Conservation (phyloP, 768 basidiomycete genomes). For the Suillus lakei region DNA sequence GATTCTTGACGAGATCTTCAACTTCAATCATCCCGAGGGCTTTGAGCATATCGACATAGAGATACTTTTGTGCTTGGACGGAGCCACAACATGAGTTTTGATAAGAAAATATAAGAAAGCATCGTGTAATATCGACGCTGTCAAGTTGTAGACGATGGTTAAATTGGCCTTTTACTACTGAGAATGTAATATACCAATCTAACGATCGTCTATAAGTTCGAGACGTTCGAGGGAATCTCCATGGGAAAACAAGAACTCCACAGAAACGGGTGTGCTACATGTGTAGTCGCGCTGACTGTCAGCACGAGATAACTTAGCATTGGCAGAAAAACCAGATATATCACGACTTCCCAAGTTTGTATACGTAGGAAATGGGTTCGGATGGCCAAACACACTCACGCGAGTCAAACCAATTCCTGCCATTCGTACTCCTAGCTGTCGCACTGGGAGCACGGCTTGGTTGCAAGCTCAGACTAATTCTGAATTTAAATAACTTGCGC, state of each 20-base stretch:
- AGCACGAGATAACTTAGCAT: too few species aligned
- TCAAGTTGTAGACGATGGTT: background rate
- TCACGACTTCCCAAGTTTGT: background rate
- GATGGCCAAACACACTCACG: background rate
- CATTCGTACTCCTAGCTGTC: conserved; percentile 53
- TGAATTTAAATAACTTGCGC: conserved; percentile 72
- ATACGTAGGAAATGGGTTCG: conserved; percentile 46
- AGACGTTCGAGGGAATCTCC: background rate
- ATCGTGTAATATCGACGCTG: background rate
- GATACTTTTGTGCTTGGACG: background rate
- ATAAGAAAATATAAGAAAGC: too few species aligned
- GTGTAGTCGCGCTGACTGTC: background rate
- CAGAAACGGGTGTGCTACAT: background rate
- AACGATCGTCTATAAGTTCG: background rate
- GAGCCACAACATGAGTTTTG: too few species aligned
- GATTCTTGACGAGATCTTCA: background rate
- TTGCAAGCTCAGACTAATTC: conserved; percentile 78
- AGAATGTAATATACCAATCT: background rate
- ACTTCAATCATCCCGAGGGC: background rate
- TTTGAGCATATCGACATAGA: background rate
- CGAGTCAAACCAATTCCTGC: background rate
- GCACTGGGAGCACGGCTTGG: conserved; percentile 66
- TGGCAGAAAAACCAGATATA: background rate
- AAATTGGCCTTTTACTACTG: background rate
- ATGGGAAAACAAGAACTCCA: background rate